phyloP scores from a whole-genome alignment of 805 yeast genomes.

The Brettanomyces naardenensis region DNA sequence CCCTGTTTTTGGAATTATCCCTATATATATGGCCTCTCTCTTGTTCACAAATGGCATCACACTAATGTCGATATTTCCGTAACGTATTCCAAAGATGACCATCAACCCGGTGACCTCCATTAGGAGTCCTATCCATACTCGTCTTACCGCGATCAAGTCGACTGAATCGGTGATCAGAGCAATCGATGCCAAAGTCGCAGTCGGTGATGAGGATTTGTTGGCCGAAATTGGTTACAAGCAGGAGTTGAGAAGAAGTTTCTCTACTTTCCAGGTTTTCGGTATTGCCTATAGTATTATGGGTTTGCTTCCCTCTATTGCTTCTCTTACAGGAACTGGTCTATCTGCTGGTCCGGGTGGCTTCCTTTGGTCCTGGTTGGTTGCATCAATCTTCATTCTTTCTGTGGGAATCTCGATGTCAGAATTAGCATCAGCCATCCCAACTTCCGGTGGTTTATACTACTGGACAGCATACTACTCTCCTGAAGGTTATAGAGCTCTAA shows the following conservation, averaged over 20 bases:
- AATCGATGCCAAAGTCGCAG: constrained; percentile 22
- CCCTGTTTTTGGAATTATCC: no score
- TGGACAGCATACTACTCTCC: constrained; percentile 68
- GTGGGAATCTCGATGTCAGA: constrained; percentile 62
- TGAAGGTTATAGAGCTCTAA: constrained; percentile 36
- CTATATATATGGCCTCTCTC: no score
- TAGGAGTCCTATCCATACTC: constrained; percentile 10
- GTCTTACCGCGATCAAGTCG: constrained; percentile 15
- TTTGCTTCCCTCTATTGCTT: constrained; percentile 54
- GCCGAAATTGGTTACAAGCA: constrained; percentile 64
- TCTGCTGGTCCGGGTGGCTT: constrained; percentile 57
- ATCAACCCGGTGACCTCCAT: constrained; percentile 3
- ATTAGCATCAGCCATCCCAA: constrained; percentile 62
- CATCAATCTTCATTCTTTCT: constrained; percentile 45
- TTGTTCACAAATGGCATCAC: no score
- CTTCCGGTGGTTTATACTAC: constrained; percentile 68
- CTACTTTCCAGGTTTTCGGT: constrained; percentile 59
- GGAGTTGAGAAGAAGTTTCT: constrained; percentile 53
- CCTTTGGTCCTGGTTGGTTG: constrained; percentile 67
- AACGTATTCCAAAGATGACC: neutral
- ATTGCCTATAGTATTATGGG: constrained; percentile 72
- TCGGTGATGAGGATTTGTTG: constrained; percentile 28
- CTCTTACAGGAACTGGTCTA: constrained; percentile 44
- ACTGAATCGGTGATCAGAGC: constrained; percentile 19
- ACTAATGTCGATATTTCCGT: no score